Evolutionary conservation across 352 stramenopile genomes (phyloP).

Genomic region (Globisporangium alternatum): DNA sequence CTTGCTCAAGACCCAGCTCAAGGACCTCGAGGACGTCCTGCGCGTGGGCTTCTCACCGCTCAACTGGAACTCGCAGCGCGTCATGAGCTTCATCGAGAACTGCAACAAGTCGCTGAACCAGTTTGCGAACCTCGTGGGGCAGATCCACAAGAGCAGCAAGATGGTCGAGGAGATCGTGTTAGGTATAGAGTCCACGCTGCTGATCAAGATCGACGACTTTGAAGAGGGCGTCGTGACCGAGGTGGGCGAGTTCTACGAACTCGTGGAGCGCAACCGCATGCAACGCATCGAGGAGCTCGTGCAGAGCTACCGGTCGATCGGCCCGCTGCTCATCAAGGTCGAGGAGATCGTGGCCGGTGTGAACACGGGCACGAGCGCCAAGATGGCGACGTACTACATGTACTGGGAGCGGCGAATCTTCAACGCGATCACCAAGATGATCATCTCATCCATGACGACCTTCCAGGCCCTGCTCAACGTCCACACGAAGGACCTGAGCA

Average conservation of each 20-base stretch:
- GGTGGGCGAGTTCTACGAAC: conserved; percentile 93
- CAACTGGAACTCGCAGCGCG: conserved; percentile 97
- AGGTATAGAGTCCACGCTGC: conserved; percentile 88
- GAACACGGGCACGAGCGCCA: conserved; percentile 88
- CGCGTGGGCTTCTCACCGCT: conserved; percentile 91
- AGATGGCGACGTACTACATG: conserved; percentile 95
- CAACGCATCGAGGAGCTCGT: conserved; percentile 91
- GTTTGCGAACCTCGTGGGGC: conserved; percentile 91
- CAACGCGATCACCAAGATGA: conserved; percentile 97
- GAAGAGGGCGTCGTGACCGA: conserved; percentile 87
- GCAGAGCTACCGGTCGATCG: conserved; percentile 93
- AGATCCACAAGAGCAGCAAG: conserved; percentile 94
- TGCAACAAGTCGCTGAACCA: conserved; percentile 92
- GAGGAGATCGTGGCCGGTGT: conserved; percentile 94
- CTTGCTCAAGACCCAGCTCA: conserved; percentile 87
- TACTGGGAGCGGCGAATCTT: conserved; percentile 97
- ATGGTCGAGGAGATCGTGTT: conserved; percentile 95
- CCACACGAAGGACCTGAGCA: conserved; percentile 82
- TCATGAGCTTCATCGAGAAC: conserved; percentile 94
- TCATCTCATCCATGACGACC: conserved; percentile 93
- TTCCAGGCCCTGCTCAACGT: conserved; percentile 92
- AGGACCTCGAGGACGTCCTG: conserved; percentile 84
- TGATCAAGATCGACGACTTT: conserved; percentile 93
- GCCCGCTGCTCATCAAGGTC: conserved; percentile 93
- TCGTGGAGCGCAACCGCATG: conserved; percentile 90